A percentile compares a stretch with the other conserved stretches of the same genome.
These are phyloP conservation scores for Parafenestella ontariensis DNA, from an alignment of 2,329 filamentous ascomycete genomes.

Conservation along the genomic window DNA sequence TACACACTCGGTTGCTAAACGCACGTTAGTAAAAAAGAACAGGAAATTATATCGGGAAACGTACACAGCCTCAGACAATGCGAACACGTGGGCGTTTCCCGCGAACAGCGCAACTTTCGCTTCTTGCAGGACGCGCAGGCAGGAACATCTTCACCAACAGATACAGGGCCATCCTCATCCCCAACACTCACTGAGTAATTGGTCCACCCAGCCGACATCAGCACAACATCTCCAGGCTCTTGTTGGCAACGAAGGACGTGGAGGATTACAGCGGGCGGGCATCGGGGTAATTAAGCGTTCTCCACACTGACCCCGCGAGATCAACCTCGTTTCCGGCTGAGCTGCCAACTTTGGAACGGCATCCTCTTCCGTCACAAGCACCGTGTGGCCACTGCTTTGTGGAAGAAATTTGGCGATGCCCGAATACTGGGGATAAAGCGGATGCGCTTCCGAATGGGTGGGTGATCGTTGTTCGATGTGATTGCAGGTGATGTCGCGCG, in stretches of 20 bases:
- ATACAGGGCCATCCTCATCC: conserved; percentile 33
- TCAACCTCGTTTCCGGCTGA: conserved; percentile 29
- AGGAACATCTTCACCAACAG: conserved; percentile 37
- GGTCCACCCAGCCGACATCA: conserved; percentile 43
- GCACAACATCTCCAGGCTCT: conserved; percentile 26
- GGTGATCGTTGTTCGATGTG: background rate
- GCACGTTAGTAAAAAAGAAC: conserved; percentile 12
- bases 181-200: conserved; percentile 40
- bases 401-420: background rate
- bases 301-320: conserved; percentile 32
- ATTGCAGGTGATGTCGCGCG: background rate
- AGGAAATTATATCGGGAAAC: conserved; percentile 6
- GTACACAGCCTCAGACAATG: conserved; percentile 44
- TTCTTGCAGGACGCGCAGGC: conserved; percentile 44
- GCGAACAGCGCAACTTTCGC: conserved; percentile 41
- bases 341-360: conserved; percentile 11
- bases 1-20: conserved; percentile 35
- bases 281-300: conserved; percentile 32
- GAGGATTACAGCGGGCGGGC: conserved; percentile 31
- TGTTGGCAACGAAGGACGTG: conserved; percentile 26
- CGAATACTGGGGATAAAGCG: background rate
- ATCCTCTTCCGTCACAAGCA: background rate
- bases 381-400: background rate
- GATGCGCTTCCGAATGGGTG: background rate
- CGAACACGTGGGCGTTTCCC: conserved; percentile 40